Evolutionary conservation across 306 rosid genomes (phyloP), one percentile per base, ranked within the genome.

Genomic region (Quercus alba): DNA sequence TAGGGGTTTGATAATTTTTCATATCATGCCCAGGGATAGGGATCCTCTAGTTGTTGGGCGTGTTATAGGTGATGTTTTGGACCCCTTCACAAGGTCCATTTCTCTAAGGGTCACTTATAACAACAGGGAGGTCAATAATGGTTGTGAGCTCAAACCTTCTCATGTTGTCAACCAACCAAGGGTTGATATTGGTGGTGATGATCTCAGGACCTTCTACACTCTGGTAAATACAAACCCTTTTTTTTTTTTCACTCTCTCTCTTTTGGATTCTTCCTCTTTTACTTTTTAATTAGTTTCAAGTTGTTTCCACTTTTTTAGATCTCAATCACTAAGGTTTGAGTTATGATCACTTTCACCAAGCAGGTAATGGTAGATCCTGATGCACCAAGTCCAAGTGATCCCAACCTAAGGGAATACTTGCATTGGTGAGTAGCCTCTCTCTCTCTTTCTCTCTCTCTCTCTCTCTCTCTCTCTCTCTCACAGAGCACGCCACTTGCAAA

Each of bases 291-390:
- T n/a, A 1, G 18, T 52, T 56, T 52, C 14, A 0, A 21, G 74
- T 31, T 38, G 54, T 35, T 19, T 38, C 7, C 10, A 14, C 7
- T 21, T 70, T 15, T 52, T 30, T 31, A 12, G 4, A 18, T 19
- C n/a, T 21, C 23, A 5, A 25, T 13, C 19, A 12, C 15, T 49
- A 49, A 11, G 54, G 54, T 66, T n/a, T 6, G n/a, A 31, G 5
- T 30, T 66, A 6, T 66, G 72, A 67, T 67, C 49, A 67, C 26
- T 26, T 14, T 28, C 28, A n/a, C 56, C 64, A 13, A 49, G 54
- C 75, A 89, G 93, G 85, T 75, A 57, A 85, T 89, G 93, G 93
- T 89, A 35, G 93, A 89, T 72, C 91, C 93, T 30, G 93, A 89
- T 81, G 93, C 93, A 51, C 91, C 91, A 4, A 89, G 89, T 79